Evolutionary conservation across 345 rosid genomes (phyloP).

Genomic region (Corchorus olitorius): DNA sequence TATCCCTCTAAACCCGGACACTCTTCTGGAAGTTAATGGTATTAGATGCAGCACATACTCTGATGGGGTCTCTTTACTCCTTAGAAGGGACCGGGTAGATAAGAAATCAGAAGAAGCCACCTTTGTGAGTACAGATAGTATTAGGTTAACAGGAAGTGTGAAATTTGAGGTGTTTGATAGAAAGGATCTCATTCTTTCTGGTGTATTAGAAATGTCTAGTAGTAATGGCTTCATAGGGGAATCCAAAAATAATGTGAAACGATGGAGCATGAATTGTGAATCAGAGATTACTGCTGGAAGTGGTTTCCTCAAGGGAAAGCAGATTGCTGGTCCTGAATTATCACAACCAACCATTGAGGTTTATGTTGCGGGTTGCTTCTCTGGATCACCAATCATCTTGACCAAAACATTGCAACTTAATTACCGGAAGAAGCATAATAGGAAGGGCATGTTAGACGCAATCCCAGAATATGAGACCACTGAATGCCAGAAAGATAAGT

Average conservation of each 20-base stretch:
- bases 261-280: conserved; percentile 84
- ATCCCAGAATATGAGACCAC: conserved; percentile 76
- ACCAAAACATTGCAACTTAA: conserved; percentile 74
- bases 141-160: conserved; percentile 79
- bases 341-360: conserved; percentile 72
- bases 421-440: conserved; percentile 62
- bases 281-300: conserved; percentile 48
- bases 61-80: conserved; percentile 62
- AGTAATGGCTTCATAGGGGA: conserved; percentile 59
- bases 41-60: conserved; percentile 53
- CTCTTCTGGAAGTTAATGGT: conserved; percentile 82
- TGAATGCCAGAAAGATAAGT: conserved; percentile 45
- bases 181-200: conserved; percentile 68
- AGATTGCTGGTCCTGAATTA: conserved; percentile 45
- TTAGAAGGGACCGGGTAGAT: conserved; percentile 80
- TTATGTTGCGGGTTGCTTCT: conserved; percentile 74
- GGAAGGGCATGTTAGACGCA: conserved; percentile 58
- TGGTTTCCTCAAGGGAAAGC: conserved; percentile 73
- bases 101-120: conserved; percentile 85
- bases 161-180: conserved; percentile 74
- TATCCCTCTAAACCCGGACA: conserved; percentile 69
- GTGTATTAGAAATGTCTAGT: conserved; percentile 65
- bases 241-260: conserved; percentile 49
- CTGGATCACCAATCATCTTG: conserved; percentile 76
- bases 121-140: conserved; percentile 80